phyloP scores from a whole-genome alignment of 208 protist genomes.

The Zelonia costaricensis region DNA sequence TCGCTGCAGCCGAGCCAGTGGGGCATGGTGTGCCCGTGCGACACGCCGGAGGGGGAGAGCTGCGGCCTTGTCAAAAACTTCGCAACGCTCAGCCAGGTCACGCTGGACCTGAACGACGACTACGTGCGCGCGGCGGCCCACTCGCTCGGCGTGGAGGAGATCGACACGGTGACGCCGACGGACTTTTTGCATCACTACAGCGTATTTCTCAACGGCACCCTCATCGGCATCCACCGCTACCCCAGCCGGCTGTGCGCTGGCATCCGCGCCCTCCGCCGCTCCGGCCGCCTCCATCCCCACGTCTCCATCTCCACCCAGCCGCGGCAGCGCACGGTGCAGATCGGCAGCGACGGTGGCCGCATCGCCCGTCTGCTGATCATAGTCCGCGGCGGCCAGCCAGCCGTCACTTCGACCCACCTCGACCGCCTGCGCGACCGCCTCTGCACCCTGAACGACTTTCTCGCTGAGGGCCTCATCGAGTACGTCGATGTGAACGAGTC shows the following conservation, averaged over 20 bases:
- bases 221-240: slow-evolving; percentile 89
- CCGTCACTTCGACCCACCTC: slow-evolving; percentile 63
- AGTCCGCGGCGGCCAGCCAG: slow-evolving; percentile 57
- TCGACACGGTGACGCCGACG: slow-evolving; percentile 67
- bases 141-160: slow-evolving; percentile 84
- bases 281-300: slow-evolving; percentile 81
- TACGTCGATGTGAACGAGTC: slow-evolving; percentile 99
- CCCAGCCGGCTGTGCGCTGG: slow-evolving; percentile 75
- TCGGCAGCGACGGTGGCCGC: slow-evolving; percentile 88
- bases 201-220: slow-evolving; percentile 83
- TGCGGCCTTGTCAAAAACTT: slow-evolving; percentile 99
- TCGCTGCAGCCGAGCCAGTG: slow-evolving; percentile 98
- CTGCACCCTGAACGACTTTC: slow-evolving; percentile 88
- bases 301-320: slow-evolving; percentile 84
- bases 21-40: slow-evolving; percentile 99
- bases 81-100: slow-evolving; percentile 98
- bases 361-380: slow-evolving; percentile 82
- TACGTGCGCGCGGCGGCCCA: slow-evolving; percentile 73
- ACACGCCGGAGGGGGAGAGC: slow-evolving; percentile 99
- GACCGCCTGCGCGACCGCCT: slow-evolving; percentile 50
- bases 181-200: slow-evolving; percentile 77
- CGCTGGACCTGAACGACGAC: slow-evolving; percentile 95
- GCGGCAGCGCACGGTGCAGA: slow-evolving; percentile 77
- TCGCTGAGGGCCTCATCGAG: slow-evolving; percentile 96
- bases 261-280: slow-evolving; percentile 72